Percentiles rank a stretch among this genome's conserved stretches.
These are phyloP conservation scores for Tulasnella sp. DNA, from an alignment of 768 basidiomycete species.

Conservation along the genomic window DNA sequence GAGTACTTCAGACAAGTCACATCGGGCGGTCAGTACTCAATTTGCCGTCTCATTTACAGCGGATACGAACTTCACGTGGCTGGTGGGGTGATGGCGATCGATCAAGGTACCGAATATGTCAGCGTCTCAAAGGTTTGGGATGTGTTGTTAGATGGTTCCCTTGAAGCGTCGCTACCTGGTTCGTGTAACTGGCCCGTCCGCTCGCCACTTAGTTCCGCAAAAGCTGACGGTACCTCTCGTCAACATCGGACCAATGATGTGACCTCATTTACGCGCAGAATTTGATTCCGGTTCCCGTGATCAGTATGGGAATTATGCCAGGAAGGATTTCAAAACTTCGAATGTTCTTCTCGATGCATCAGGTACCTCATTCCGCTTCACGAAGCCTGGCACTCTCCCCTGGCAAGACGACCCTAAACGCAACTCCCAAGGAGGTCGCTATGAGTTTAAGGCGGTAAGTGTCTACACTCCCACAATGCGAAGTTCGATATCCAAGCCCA, in stretches of 20 bases:
- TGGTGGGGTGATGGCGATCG: too few species aligned
- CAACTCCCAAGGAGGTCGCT: neutral
- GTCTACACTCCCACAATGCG: too few species aligned
- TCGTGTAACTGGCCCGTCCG: neutral
- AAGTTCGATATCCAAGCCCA: too few species aligned
- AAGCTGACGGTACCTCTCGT: too few species aligned
- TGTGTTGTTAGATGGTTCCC: neutral
- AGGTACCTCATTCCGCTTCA: neutral
- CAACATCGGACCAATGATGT: too few species aligned
- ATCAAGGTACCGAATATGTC: too few species aligned
- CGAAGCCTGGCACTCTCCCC: neutral
- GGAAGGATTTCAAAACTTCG: neutral
- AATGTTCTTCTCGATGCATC: neutral
- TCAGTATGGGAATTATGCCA: neutral
- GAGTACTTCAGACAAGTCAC: too few species aligned
- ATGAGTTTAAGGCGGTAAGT: too few species aligned
- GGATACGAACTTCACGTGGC: neutral
- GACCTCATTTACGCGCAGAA: neutral
- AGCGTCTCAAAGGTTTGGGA: neutral
- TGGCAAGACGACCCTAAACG: neutral
- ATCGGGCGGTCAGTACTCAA: too few species aligned
- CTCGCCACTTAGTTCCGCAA: neutral
- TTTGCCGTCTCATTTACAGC: too few species aligned
- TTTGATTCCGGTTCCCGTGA: neutral
- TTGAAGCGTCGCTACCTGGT: neutral